Base-by-base conservation (phyloP, 371 early-diverging fungal genomes). In the Sanchytrium tribonematis region DNA sequence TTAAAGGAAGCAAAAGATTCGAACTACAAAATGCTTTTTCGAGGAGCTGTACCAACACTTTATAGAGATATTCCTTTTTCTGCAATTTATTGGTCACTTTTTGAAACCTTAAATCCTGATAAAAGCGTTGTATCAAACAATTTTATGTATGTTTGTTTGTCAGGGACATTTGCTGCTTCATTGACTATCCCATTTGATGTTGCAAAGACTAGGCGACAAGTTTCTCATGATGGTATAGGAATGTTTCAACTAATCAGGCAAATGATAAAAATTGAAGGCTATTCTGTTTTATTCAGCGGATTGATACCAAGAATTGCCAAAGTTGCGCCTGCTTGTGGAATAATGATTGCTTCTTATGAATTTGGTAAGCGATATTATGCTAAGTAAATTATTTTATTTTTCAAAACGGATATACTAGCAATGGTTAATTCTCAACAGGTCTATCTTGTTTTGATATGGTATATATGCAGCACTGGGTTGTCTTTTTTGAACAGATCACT, bases 141-240 rank as follows among this genome's bases (percentile, higher is more conserved):
- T 29, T 2, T 1, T 0, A 16, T 70, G 2, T 16, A 80, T 48
- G 73, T 80, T 22, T 76, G 85, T 0, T 88, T 88, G 5, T 75
- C 80, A 27, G 80, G 80, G 17, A 72, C 73, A 5, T 72, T 91
- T 69, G 93, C 94, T 1, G 94, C 94, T 1, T 78, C 83, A 0
- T 31, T 89, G 5, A 95, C 96, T 2, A 90, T 86, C 1, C 96
- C 96, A 17, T 95, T 95, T 80, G 96, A 95, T 75, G 92, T 95
- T 1, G 88, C 87, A 69, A 95, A 95, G 74, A 93, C 96, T 0
- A 77, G 86, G 29, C 80, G 88, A 70, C 90, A 90, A 73, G 83
- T 86, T 0, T 75, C 79, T 71, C 74, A 73, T 30, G 31, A 29
- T 28, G 22, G 67, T 2, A 76, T 73, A 75, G 31, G 29, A n/a